Percentiles rank a stretch among this genome's conserved stretches.
Evolutionary conservation across 2,329 filamentous ascomycete species (phyloP).

Genomic region (Diaporthe sp.): DNA sequence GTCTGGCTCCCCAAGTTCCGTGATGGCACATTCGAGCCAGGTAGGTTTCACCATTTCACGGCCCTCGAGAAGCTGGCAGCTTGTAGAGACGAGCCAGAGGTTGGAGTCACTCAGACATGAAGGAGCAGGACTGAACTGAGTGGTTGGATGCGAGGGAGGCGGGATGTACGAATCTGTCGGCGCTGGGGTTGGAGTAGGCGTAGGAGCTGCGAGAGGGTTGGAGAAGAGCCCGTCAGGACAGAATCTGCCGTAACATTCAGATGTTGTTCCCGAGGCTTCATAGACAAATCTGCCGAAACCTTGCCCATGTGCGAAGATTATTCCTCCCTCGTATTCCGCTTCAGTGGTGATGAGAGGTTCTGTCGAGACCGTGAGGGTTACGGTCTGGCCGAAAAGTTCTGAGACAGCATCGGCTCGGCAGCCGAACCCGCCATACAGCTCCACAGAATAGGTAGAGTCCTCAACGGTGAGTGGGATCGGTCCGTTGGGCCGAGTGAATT

Average conservation of each 20-base stretch:
- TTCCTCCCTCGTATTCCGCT: background rate
- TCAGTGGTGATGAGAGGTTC: background rate
- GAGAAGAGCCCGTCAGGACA: background rate
- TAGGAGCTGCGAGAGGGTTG: background rate
- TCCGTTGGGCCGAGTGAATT: background rate
- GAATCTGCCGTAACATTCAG: background rate
- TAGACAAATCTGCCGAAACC: background rate
- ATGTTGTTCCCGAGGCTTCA: background rate
- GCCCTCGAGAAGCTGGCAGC: background rate
- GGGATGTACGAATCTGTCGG: background rate
- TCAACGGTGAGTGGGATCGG: background rate
- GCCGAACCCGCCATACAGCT: background rate
- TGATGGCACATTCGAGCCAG: background rate
- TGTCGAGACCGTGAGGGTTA: background rate
- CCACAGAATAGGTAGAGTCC: background rate
- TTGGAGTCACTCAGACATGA: background rate
- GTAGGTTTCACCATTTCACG: background rate
- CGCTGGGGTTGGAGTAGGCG: background rate
- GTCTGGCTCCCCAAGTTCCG: background rate
- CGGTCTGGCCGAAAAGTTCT: background rate
- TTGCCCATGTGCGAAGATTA: background rate
- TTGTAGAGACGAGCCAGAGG: background rate
- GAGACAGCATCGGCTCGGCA: background rate
- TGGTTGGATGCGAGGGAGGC: background rate
- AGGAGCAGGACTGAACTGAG: background rate